Conservation (phyloP, 2,329 filamentous ascomycete species). For the Xylaria sp. region DNA sequence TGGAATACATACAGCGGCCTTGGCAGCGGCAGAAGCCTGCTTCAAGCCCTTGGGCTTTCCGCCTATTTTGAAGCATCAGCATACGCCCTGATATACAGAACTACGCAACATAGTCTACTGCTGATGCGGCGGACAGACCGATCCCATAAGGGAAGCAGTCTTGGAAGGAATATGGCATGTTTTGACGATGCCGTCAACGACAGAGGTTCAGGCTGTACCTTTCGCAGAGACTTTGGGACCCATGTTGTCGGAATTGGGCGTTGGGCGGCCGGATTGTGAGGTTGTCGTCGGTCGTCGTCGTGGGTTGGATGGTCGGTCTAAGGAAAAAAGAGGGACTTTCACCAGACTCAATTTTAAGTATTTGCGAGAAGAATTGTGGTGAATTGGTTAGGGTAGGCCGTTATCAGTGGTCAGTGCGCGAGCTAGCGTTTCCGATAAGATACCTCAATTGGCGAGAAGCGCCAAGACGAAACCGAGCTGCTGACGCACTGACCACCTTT, state of each 20-base stretch:
- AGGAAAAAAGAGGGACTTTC: not conserved
- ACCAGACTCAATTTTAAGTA: slow-evolving; percentile 10
- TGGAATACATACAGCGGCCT: slow-evolving; percentile 76
- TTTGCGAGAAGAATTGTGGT: slow-evolving; percentile 37
- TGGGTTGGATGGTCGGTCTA: slow-evolving; percentile 32
- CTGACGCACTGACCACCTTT: slow-evolving; percentile 5
- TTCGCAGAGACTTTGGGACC: slow-evolving; percentile 58
- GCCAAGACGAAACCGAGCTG: not conserved
- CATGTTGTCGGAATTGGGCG: slow-evolving; percentile 50
- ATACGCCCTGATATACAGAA: slow-evolving; percentile 74
- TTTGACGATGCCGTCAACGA: slow-evolving; percentile 29
- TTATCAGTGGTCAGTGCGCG: slow-evolving; percentile 37
- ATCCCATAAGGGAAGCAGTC: slow-evolving; percentile 25
- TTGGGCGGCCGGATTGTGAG: slow-evolving; percentile 36
- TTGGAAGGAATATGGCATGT: slow-evolving; percentile 31
- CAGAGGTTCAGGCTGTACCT: slow-evolving; percentile 55
- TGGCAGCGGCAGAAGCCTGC: slow-evolving; percentile 93
- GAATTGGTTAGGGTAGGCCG: slow-evolving; percentile 35
- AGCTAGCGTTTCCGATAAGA: slow-evolving; percentile 33
- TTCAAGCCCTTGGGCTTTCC: slow-evolving; percentile 73
- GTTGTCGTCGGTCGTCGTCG: slow-evolving; percentile 44
- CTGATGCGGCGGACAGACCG: slow-evolving; percentile 62
- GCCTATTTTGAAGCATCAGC: slow-evolving; percentile 73
- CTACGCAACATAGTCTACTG: slow-evolving; percentile 81
- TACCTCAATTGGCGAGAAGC: not conserved